phyloP scores from a whole-genome alignment of 352 stramenopile species.

The Pelagophyceae sp. region DNA sequence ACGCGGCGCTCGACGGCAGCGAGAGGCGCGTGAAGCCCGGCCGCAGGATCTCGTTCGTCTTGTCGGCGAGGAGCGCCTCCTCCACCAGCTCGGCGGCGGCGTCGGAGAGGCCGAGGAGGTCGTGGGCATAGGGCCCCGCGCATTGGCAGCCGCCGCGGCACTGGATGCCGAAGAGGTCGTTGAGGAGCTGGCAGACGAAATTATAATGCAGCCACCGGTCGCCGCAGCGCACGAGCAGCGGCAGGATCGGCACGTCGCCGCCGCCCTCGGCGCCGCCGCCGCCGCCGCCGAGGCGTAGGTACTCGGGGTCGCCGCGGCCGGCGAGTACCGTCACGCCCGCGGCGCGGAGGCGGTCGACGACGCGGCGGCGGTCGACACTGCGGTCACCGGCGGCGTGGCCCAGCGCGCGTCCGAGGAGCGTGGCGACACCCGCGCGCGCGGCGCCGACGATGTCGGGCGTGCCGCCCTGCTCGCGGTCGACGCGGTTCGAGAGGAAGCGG shows the following conservation, averaged over 20 bases:
- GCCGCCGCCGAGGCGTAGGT: background rate
- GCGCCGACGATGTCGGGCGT: conserved; percentile 86
- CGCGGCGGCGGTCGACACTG: no score
- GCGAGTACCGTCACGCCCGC: background rate
- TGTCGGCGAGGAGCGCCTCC: conserved; percentile 59
- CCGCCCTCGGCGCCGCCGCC: conserved; percentile 15
- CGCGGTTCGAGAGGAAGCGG: conserved; percentile 73
- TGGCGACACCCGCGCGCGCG: conserved; percentile 74
- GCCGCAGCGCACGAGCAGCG: conserved; percentile 76
- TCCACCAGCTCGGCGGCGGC: conserved; percentile 58
- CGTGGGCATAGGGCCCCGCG: conserved; percentile 82
- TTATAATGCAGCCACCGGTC: conserved; percentile 90
- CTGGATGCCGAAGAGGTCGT: conserved; percentile 94
- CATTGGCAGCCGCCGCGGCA: conserved; percentile 78
- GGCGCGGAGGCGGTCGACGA: conserved; percentile 6
- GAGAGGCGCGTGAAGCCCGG: conserved; percentile 80
- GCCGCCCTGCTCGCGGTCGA: conserved; percentile 88
- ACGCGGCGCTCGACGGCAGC: background rate
- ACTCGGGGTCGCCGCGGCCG: conserved; percentile 31
- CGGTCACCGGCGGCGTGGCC: no score
- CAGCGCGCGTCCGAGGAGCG: no score
- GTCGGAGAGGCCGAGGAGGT: conserved; percentile 72
- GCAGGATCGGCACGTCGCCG: conserved; percentile 80
- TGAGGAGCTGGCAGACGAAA: conserved; percentile 90
- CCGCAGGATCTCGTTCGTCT: conserved; percentile 77